These are phyloP conservation scores for Nectriaceae sp. DNA, from an alignment of 2,329 filamentous ascomycete species.

Conservation along the genomic window DNA sequence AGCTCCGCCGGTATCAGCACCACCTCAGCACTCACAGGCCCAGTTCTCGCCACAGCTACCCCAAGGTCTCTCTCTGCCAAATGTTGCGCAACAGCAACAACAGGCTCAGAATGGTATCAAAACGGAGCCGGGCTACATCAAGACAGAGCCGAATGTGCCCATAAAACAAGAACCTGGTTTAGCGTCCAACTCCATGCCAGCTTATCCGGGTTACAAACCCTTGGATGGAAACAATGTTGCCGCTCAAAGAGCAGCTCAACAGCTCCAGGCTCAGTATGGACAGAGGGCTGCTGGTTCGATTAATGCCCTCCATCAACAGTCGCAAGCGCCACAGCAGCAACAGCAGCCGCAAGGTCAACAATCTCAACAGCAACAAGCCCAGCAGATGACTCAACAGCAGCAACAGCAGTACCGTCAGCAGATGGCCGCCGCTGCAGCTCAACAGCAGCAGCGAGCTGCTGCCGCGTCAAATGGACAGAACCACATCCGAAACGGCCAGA, in stretches of 20 bases:
- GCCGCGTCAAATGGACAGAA: constrained; percentile 33
- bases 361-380: constrained; percentile 31
- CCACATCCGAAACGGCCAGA: constrained; percentile 53
- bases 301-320: constrained; percentile 56
- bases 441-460: constrained; percentile 35
- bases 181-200: constrained; percentile 31
- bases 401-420: constrained; percentile 37
- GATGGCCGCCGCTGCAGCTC: constrained; percentile 22
- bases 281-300: constrained; percentile 66
- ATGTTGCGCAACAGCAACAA: constrained; percentile 24
- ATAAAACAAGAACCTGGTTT: constrained; percentile 47
- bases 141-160: constrained; percentile 48
- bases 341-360: constrained; percentile 26
- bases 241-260: constrained; percentile 56
- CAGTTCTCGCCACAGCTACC: constrained; percentile 33
- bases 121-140: constrained; percentile 46
- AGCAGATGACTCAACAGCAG: constrained; percentile 27
- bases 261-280: constrained; percentile 62
- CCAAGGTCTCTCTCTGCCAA: constrained; percentile 31
- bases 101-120: constrained; percentile 41
- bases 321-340: constrained; percentile 9
- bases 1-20: constrained; percentile 22
- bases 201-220: constrained; percentile 36
- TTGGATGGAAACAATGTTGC: constrained; percentile 44
- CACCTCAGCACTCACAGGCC: constrained; percentile 31